A percentile compares a stretch with the other conserved stretches of the same genome.
These are phyloP conservation scores for Rhodocollybia butyracea DNA, from an alignment of 768 basidiomycete species.

Conservation along the genomic window DNA sequence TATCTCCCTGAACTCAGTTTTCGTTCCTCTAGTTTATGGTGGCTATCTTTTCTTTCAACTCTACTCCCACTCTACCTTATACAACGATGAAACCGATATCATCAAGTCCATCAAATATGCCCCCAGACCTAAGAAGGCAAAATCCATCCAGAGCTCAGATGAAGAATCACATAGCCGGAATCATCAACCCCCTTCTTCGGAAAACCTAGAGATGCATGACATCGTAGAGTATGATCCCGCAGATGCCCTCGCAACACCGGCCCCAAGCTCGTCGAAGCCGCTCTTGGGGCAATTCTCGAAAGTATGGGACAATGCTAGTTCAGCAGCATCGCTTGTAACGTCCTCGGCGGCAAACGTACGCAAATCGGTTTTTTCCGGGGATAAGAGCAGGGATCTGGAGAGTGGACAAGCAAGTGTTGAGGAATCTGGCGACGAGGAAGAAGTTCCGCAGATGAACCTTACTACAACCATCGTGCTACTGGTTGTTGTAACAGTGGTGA, in stretches of 20 bases:
- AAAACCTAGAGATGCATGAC: background rate
- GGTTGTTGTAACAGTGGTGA: constrained; percentile 37
- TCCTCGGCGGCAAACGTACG: background rate
- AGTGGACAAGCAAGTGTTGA: constrained; percentile 15
- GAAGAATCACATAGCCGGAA: background rate
- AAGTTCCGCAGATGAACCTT: constrained; percentile 37
- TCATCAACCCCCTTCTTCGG: too few species aligned
- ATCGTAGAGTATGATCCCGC: too few species aligned
- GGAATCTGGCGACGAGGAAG: constrained; percentile 27
- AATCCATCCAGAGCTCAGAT: background rate
- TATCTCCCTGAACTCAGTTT: background rate
- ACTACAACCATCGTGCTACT: constrained; percentile 30
- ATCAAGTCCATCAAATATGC: constrained; percentile 33
- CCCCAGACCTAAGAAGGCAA: constrained; percentile 15
- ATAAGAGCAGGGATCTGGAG: constrained; percentile 13
- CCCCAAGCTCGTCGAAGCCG: background rate
- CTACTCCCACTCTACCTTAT: constrained; percentile 51
- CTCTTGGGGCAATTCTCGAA: background rate
- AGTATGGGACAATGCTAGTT: background rate
- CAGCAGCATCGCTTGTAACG: background rate
- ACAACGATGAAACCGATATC: constrained; percentile 35
- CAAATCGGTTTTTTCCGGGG: constrained; percentile 2
- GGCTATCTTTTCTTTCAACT: constrained; percentile 57
- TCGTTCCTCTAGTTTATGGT: constrained; percentile 47
- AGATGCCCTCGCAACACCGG: background rate